Percentiles rank a stretch among this genome's conserved stretches.
These are phyloP conservation scores for Serendipita indica DNA, from an alignment of 768 basidiomycete species.

Conservation along the genomic window DNA sequence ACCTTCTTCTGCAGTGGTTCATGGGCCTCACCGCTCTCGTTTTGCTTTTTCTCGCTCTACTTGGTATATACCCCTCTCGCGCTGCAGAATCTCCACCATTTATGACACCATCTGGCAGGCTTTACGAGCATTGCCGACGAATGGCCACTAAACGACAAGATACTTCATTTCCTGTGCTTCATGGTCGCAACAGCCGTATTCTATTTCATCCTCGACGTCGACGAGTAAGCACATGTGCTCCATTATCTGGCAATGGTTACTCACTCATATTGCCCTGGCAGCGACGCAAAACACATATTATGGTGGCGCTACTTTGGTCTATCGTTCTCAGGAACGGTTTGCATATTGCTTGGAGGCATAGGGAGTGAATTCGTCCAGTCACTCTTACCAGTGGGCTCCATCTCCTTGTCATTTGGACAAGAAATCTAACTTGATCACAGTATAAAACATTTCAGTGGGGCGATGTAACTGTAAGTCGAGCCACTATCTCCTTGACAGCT, in stretches of 20 bases:
- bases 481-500: constrained; percentile 11
- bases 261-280: constrained; percentile 19
- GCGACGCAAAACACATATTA: constrained; percentile 69
- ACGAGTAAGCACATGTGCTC: constrained; percentile 43
- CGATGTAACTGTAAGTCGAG: constrained; percentile 46
- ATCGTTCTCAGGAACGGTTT: constrained; percentile 52
- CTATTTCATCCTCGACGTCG: constrained; percentile 78
- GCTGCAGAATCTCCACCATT: neutral
- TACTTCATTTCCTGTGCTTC: constrained; percentile 68
- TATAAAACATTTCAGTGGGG: constrained; percentile 58
- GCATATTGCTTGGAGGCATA: constrained; percentile 68
- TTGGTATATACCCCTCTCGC: constrained; percentile 29
- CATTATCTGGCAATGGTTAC: neutral
- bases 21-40: constrained; percentile 51
- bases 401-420: neutral
- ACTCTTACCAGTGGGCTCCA: constrained; percentile 44
- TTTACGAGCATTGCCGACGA: neutral
- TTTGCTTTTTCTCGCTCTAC: constrained; percentile 54
- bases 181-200: constrained; percentile 61
- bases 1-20: constrained; percentile 49
- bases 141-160: constrained; percentile 20
- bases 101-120: neutral
- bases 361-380: constrained; percentile 73
- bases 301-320: constrained; percentile 65
- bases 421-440: constrained; percentile 23